Evolutionary conservation across 495 filamentous ascomycete species (phyloP).

Genomic region (Hamigera avellanea): DNA sequence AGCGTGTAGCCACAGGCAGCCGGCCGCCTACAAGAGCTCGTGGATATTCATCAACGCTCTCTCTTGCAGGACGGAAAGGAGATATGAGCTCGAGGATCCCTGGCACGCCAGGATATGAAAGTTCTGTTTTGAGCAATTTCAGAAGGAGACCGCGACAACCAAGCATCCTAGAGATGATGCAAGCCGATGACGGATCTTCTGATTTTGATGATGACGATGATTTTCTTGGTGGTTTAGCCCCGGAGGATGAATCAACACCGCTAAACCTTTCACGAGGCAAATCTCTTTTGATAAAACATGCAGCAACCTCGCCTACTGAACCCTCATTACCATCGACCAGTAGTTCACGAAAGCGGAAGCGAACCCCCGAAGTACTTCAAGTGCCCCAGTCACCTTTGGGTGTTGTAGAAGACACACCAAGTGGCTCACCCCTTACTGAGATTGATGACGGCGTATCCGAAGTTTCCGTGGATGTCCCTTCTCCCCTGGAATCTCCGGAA

Average conservation of each 20-base stretch:
- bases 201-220: conserved; percentile 39
- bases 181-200: conserved; percentile 36
- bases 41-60: conserved; percentile 36
- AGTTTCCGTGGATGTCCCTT: conserved; percentile 5
- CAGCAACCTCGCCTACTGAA: conserved; percentile 11
- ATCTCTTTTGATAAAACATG: conserved; percentile 13
- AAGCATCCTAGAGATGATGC: conserved; percentile 55
- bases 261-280: conserved; percentile 32
- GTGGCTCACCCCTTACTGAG: conserved; percentile 6
- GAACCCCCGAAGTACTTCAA: conserved; percentile 10
- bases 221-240: conserved; percentile 46
- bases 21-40: conserved; percentile 32
- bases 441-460: conserved; percentile 1
- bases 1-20: conserved; percentile 24
- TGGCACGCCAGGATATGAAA: conserved; percentile 44
- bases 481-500: conserved; percentile 16
- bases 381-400: conserved; percentile 13
- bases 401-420: conserved; percentile 11
- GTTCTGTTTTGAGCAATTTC: conserved; percentile 47
- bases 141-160: conserved; percentile 53
- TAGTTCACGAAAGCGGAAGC: conserved; percentile 29
- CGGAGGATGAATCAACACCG: conserved; percentile 57
- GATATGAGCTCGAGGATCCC: conserved; percentile 27
- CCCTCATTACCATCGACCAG: conserved; percentile 14
- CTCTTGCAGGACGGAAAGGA: conserved; percentile 30